Evolutionary conservation across 768 basidiomycete genomes (phyloP), one percentile per base, ranked within the genome.

Genomic region (Tephrocybe sp.): DNA sequence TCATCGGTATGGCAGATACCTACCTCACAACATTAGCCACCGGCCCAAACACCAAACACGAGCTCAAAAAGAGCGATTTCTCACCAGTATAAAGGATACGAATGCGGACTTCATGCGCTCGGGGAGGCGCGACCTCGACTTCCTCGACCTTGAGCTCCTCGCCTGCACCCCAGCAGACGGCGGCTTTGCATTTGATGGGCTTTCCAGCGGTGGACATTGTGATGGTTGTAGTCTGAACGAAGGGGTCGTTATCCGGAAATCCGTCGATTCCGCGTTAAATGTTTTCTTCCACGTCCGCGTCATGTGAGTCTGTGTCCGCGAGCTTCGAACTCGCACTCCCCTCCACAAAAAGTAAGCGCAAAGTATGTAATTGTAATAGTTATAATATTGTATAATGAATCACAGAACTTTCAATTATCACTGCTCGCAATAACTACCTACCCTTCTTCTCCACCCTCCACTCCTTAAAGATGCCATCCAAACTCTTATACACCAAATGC

Each of bases 1-100:
- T 95, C 94, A 63, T 98, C 95, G 63, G 96, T 98, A 70, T 98
- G 95, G 72, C 97, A 99, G 66, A 99, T 89, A 54, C 89, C 89
- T 89, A 52, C 0, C 1, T 6, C 7, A 8, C 13, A 22, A 22
- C 1, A 0, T 20, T 14, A 10, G n/a, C 20, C 14, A 17, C 12
- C 10, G 23, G 13, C 31, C 36, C 26, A 23, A 13, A 2, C 10
- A 17, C 23, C 8, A 16, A n/a, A n/a, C n/a, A n/a, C n/a, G n/a
- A n/a, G n/a, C n/a, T n/a, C n/a, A n/a, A 2, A 31, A 2, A 11
- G 9, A 4, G 16, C 33, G 13, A 30, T 31, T 35, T 65, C 76
- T 56, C 62, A 82, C 95, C 97, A 41, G 93, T 97, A 75, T 92
- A 82, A 20, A 96, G 77, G 60, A 99, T 92, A 62, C 85, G 81